Base-by-base conservation (phyloP, 208 protist species). In the Crithidia fasciculata region DNA sequence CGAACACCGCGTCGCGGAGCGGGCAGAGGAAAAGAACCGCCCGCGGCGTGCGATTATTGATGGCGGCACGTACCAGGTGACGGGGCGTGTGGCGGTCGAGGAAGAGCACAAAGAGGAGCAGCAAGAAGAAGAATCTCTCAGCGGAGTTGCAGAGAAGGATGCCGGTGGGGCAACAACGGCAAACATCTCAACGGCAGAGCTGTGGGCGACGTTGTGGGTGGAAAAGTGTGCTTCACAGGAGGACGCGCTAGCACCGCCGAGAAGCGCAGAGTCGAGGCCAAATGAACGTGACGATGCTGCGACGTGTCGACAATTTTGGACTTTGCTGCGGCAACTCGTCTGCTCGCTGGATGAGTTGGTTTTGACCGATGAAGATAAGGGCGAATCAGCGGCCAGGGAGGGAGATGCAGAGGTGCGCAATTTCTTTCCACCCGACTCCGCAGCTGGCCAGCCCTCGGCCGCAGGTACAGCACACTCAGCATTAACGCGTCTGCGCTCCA, bases 41-140 rank as follows among this genome's bases (percentile, higher is more conserved):
- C 84, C 82, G 9, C 81, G 87, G 7, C 71, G 80, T 50, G 72
- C 75, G 37, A 84, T 92, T 65, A 89, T 92, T 49, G 84, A 92
- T 45, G 78, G 68, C 43, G 86, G 80, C 40, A 70, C 61, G 7
- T 90, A 87, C 47, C 82, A 78, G 15, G 69, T 85, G 54, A 75
- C 54, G 13, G 37, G 28, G 28, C 28, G 28, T 28, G 28, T 1
- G 28, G 28, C 28, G 28, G 28, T 28, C 28, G 28, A 28, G 28
- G 28, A 28, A 1, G 28, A 28, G 28, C 28, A 28, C 0, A 28
- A 28, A 28, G 28, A 28, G 28, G 28, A 28, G 28, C 28, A 28
- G 28, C 28, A 28, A 28, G 28, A 28, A 28, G 28, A 28, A 28
- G 28, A 28, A 28, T 28, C 28, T 28, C 28, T 28, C 28, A 28